Conservation (phyloP, 805 yeast genomes). For the Metschnikowia picachoensis region DNA sequence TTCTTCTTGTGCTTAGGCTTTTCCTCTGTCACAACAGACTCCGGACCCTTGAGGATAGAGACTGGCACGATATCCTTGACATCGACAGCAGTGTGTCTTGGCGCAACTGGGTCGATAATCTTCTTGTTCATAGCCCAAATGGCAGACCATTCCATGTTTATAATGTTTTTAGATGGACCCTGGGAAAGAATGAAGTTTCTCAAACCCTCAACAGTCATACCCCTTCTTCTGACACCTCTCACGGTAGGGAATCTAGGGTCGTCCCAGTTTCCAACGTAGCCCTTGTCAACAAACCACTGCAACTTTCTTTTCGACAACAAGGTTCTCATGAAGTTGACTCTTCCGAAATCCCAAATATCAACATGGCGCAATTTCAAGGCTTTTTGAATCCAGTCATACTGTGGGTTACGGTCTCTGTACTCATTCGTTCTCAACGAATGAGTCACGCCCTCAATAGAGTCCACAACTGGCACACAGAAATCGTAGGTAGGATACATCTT, state of each 20-base stretch:
- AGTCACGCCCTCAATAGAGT: constrained; percentile 93
- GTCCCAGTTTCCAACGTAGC: constrained; percentile 89
- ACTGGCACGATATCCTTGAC: constrained; percentile 64
- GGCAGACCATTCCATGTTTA: constrained; percentile 94
- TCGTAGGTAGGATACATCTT: constrained; percentile 98
- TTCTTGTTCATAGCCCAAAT: constrained; percentile 98
- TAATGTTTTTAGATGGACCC: constrained; percentile 97
- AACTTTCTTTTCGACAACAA: constrained; percentile 93
- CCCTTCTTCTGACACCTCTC: constrained; percentile 98
- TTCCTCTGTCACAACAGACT: constrained; percentile 56
- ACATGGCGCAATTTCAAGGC: constrained; percentile 84
- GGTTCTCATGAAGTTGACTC: constrained; percentile 96
- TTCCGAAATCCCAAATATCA: constrained; percentile 95
- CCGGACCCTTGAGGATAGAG: constrained; percentile 66
- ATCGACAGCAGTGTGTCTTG: constrained; percentile 85
- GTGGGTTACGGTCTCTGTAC: constrained; percentile 98
- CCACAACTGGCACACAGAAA: constrained; percentile 97
- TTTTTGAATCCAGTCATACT: constrained; percentile 92
- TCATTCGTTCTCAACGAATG: constrained; percentile 98
- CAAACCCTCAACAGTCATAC: constrained; percentile 98
- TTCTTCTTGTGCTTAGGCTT: constrained; percentile 95
- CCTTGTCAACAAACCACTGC: constrained; percentile 98
- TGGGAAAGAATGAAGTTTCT: constrained; percentile 89
- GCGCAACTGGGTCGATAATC: constrained; percentile 94
- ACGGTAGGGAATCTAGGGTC: constrained; percentile 99